Percentiles rank a stretch among this genome's conserved stretches.
Conservation (phyloP, 345 rosid genomes). For the Microcos paniculata region DNA sequence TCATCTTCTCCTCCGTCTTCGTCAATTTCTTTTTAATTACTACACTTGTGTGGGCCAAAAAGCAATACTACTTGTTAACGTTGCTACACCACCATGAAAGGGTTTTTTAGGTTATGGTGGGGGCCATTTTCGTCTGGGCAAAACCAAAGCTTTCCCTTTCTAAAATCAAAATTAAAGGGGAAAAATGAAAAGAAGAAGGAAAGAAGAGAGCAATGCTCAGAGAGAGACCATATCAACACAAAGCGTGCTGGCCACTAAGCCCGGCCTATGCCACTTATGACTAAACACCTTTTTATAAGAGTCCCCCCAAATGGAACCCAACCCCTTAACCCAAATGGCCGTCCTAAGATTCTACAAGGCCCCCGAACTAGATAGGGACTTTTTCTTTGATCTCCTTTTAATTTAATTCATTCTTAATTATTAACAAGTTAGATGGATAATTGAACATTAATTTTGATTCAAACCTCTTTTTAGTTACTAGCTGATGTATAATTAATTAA, state of each 20-base stretch:
- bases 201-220: neutral
- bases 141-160: neutral
- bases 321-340: slow-evolving; percentile 37
- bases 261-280: slow-evolving; percentile 5
- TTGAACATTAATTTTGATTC: neutral
- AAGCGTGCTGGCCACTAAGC: slow-evolving; percentile 38
- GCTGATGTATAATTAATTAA: neutral
- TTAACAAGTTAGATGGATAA: neutral
- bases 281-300: slow-evolving; percentile 32
- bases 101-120: too few species aligned
- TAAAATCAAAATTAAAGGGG: slow-evolving; percentile 4
- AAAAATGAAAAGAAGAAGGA: slow-evolving; percentile 6
- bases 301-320: slow-evolving; percentile 28
- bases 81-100: too few species aligned
- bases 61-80: too few species aligned
- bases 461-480: neutral
- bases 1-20: too few species aligned
- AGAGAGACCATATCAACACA: slow-evolving; percentile 22
- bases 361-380: slow-evolving; percentile 28
- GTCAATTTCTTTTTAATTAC: too few species aligned
- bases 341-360: slow-evolving; percentile 47
- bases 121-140: too few species aligned
- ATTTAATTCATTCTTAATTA: too few species aligned
- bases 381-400: neutral
- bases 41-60: too few species aligned